These are phyloP conservation scores for Mortierella polycephala DNA, from an alignment of 371 early-diverging fungal genomes.

Conservation along the genomic window DNA sequence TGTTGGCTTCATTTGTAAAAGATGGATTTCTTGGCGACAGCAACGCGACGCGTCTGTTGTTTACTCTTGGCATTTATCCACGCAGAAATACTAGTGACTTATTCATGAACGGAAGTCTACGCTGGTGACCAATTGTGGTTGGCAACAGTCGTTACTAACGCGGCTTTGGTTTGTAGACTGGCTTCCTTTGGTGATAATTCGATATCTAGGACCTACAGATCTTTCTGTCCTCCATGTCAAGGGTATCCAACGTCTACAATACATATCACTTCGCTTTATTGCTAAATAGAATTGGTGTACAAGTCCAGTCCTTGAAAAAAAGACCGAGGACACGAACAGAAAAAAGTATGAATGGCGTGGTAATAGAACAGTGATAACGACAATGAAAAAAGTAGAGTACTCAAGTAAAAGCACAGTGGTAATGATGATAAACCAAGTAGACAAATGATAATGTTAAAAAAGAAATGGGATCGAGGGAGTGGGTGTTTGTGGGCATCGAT, in stretches of 20 bases:
- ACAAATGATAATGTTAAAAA: conserved; percentile 3
- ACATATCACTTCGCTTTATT: conserved; percentile 13
- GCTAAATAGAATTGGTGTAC: conserved; percentile 1
- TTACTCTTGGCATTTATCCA: no score
- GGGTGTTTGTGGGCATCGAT: conserved; percentile 25
- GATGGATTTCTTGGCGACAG: no score
- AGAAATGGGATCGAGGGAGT: neutral
- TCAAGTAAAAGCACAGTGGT: conserved; percentile 16
- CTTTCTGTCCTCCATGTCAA: neutral
- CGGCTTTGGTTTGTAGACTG: no score
- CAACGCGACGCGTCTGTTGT: no score
- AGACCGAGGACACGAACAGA: neutral
- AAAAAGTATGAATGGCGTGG: conserved; percentile 3
- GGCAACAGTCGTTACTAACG: no score
- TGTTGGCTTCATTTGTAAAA: no score
- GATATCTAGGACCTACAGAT: neutral
- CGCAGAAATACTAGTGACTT: no score
- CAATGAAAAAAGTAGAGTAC: conserved; percentile 16
- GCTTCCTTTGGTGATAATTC: no score
- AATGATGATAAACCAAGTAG: conserved; percentile 14
- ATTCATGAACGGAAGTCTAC: no score
- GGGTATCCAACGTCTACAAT: neutral
- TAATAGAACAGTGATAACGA: conserved; percentile 17
- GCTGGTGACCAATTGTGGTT: no score
- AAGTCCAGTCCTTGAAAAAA: conserved; percentile 8